These are phyloP conservation scores for Puccinia brachypodii DNA, from an alignment of 1,284 basidiomycete species.

Conservation along the genomic window DNA sequence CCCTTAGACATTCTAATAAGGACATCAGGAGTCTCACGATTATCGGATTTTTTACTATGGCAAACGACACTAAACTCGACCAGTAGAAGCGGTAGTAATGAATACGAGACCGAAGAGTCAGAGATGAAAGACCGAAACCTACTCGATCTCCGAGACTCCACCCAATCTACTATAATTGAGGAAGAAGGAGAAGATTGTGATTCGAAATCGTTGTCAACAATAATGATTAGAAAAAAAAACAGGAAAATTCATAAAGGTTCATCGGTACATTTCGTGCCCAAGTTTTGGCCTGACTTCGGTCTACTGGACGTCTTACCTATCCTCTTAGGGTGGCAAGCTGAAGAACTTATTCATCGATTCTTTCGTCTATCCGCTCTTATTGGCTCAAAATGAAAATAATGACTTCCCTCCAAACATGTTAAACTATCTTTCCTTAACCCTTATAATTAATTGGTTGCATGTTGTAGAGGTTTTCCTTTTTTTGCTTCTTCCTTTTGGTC, in stretches of 20 bases:
- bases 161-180: too few relatives aligned
- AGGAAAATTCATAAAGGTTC: too few relatives aligned
- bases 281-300: constrained; percentile 94
- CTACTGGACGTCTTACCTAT: constrained; percentile 81
- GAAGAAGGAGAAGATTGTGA: not conserved
- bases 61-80: constrained; percentile 64
- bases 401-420: too few relatives aligned
- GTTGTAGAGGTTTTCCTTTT: too few relatives aligned
- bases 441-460: too few relatives aligned
- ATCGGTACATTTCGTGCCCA: constrained; percentile 85
- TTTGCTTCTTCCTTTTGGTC: not conserved
- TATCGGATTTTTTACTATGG: constrained; percentile 93
- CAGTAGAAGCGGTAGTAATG: not conserved
- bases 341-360: constrained; percentile 28
- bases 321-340: constrained; percentile 73
- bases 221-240: too few relatives aligned
- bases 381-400: too few relatives aligned
- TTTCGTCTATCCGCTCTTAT: not conserved
- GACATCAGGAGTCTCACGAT: constrained; percentile 83
- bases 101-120: not conserved
- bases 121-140: not conserved
- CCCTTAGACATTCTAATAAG: constrained; percentile 87
- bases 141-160: too few relatives aligned
- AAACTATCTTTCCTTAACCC: too few relatives aligned
- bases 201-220: too few relatives aligned